Evolutionary conservation across 805 yeast species (phyloP).

Genomic region (Naumovozyma castellii): DNA sequence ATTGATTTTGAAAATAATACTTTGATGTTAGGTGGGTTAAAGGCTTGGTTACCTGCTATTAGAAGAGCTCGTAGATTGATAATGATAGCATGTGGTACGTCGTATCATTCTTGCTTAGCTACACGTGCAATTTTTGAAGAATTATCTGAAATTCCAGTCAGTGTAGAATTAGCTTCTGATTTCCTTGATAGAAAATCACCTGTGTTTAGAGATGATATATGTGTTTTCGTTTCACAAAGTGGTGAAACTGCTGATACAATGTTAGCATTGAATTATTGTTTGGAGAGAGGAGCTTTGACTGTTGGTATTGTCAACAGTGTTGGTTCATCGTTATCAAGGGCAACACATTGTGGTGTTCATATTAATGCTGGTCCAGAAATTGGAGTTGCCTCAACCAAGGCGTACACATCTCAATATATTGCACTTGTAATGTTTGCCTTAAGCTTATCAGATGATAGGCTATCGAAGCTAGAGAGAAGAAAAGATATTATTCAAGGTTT

Average conservation of each 20-base stretch:
- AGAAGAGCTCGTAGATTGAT: constrained; percentile 91
- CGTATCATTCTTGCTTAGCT: constrained; percentile 96
- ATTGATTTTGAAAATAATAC: constrained; percentile 74
- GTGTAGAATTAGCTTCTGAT: constrained; percentile 89
- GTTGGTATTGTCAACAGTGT: constrained; percentile 97
- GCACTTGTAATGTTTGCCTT: constrained; percentile 95
- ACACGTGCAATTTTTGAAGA: constrained; percentile 95
- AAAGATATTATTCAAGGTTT: constrained; percentile 79
- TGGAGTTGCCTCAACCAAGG: constrained; percentile 98
- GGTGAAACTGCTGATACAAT: constrained; percentile 99
- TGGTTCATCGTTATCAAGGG: constrained; percentile 93
- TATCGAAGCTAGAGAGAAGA: constrained; percentile 69
- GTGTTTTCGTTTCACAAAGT: constrained; percentile 94
- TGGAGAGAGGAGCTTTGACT: constrained; percentile 93
- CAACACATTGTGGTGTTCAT: constrained; percentile 98
- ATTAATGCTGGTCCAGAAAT: constrained; percentile 99
- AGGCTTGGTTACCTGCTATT: constrained; percentile 73
- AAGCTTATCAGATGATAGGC: constrained; percentile 85
- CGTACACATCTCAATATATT: constrained; percentile 95
- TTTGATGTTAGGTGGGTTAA: constrained; percentile 84
- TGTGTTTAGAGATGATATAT: constrained; percentile 96
- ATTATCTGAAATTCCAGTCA: constrained; percentile 86
- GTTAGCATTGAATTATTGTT: constrained; percentile 88
- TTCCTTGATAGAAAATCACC: constrained; percentile 91
- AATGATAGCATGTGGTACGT: constrained; percentile 99